These are phyloP conservation scores for Cryptococcus sp. DNA, from an alignment of 1,284 basidiomycete genomes.

Conservation along the genomic window DNA sequence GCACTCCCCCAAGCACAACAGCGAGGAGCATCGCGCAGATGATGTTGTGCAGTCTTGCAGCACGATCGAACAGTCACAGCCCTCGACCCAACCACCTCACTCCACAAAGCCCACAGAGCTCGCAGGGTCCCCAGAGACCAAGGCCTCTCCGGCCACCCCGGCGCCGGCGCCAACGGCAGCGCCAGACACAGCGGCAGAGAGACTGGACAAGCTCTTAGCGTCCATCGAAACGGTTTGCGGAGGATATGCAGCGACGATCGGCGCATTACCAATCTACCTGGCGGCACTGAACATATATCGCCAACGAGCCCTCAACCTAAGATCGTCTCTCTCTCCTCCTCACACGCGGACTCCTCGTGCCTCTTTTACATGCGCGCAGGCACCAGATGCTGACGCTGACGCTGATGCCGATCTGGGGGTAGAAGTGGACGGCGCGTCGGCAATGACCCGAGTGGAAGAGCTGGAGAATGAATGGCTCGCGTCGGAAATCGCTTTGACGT, in stretches of 20 bases:
- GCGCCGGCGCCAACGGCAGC: background rate
- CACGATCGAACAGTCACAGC: too few relatives aligned
- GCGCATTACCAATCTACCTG: conserved; percentile 2
- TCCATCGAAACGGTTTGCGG: conserved; percentile 1
- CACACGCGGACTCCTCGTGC: background rate
- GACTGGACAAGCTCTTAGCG: background rate
- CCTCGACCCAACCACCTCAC: too few relatives aligned
- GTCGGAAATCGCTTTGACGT: conserved; percentile 25
- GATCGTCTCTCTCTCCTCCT: background rate
- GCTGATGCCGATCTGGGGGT: too few relatives aligned
- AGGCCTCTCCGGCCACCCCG: background rate
- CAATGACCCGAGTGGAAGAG: conserved; percentile 4
- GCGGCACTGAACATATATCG: background rate
- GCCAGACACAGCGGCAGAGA: background rate
- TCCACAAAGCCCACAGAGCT: too few relatives aligned
- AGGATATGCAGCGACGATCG: background rate
- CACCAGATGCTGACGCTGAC: background rate
- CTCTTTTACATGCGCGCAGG: too few relatives aligned
- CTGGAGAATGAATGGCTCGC: conserved; percentile 34
- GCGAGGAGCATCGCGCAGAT: too few relatives aligned
- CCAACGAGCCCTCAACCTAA: background rate
- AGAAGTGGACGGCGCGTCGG: background rate
- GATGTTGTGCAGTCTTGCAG: too few relatives aligned
- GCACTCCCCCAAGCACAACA: too few relatives aligned
- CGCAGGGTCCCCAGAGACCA: background rate